Conservation (phyloP, 495 filamentous ascomycete genomes). For the Chlorociboria aeruginascens region DNA sequence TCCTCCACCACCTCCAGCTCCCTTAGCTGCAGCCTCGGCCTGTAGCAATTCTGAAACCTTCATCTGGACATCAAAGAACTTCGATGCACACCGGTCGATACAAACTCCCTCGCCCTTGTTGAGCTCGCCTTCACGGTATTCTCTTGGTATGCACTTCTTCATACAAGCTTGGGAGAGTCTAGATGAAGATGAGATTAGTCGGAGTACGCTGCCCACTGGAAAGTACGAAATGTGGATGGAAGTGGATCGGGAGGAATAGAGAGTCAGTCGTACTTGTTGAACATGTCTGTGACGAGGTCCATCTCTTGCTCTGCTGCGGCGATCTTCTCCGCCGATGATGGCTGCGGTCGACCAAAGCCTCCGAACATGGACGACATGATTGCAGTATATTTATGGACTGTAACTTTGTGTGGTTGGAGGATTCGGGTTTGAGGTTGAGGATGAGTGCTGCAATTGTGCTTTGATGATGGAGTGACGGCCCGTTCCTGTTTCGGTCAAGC, state of each 20-base stretch:
- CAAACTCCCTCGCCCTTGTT: slow-evolving; percentile 98
- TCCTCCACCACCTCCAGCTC: slow-evolving; percentile 25
- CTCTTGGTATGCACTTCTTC: slow-evolving; percentile 78
- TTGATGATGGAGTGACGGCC: background rate
- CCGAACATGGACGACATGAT: slow-evolving; percentile 78
- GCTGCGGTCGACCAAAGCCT: slow-evolving; percentile 69
- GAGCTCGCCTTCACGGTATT: slow-evolving; percentile 89
- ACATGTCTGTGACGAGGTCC: slow-evolving; percentile 94
- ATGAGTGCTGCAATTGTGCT: background rate
- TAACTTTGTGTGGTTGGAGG: background rate
- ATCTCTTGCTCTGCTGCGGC: slow-evolving; percentile 85
- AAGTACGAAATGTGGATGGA: background rate
- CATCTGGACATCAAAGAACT: slow-evolving; percentile 97
- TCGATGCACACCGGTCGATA: slow-evolving; percentile 88
- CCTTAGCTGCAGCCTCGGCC: slow-evolving; percentile 31
- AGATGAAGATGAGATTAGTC: background rate
- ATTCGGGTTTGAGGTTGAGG: slow-evolving; percentile 2
- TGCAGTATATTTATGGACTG: slow-evolving; percentile 3
- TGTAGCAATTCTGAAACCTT: slow-evolving; percentile 61
- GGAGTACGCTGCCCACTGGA: background rate
- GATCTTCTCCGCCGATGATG: slow-evolving; percentile 91
- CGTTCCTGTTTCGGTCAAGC: too few relatives aligned
- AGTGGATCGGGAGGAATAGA: background rate
- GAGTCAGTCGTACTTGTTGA: slow-evolving; percentile 58
- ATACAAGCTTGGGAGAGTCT: slow-evolving; percentile 82